Base-by-base conservation (phyloP, 495 filamentous ascomycete genomes). In the Pseudomonodictys pantanalensis region DNA sequence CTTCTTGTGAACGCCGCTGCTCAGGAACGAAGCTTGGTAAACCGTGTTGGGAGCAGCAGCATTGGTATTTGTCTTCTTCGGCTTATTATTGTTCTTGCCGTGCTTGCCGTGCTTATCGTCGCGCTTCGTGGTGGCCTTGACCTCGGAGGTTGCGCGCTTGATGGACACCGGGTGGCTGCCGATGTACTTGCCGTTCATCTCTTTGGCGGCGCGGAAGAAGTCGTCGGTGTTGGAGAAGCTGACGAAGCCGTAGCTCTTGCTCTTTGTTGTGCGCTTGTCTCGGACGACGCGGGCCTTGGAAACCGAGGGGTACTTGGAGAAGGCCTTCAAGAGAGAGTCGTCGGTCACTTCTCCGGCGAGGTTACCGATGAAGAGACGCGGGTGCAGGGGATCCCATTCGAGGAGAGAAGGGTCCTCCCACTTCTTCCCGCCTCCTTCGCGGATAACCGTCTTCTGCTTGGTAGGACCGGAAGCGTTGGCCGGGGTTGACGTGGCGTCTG, bases 111-210 rank as follows among this genome's bases (percentile, higher is more conserved):
- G 53, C 68, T 79, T 80, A 43, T 57, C 29, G 54, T 72, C 75
- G 58, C 75, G 73, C 28, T 76, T 70, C 33, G 71, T 69, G n/a
- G 73, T 64, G 15, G 78, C 76, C 63, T 87, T 88, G 68, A 97
- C 86, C 75, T 97, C 92, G 24, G 95, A 96, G 45, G 85, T 96
- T 68, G 88, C 89, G 67, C 91, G 86, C 72, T 87, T 84, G 58
- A 97, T 77, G 41, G 89, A 76, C 8, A 98, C 85, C 1, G 93
- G 93, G 73, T 97, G 93, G 67, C 90, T 95, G 35, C 95, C 93
- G 71, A 98, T 97, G 71, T 98, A 98, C 77, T 98, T 97, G 44
- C 92, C 91, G 71, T 97, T 86, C 95, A 98, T 98, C 74, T 97
- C 95, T 75, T 91, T 87, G 61, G 89, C 92, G 0, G 93, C 92